phyloP scores from a whole-genome alignment of 441 rosid genomes.

The Corymbia calophylla region DNA sequence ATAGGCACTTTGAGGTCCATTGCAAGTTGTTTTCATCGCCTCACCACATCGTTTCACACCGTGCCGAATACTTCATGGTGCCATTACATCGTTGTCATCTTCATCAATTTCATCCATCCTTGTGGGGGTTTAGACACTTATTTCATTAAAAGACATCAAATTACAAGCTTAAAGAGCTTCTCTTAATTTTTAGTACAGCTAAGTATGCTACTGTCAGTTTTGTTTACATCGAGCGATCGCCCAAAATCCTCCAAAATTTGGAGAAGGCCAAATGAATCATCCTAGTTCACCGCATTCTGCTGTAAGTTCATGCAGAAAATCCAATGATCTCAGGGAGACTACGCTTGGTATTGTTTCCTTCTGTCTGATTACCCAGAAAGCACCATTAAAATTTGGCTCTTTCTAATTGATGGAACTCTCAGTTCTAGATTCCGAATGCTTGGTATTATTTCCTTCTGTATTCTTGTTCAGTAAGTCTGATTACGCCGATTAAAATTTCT shows the following conservation, averaged over 20 bases:
- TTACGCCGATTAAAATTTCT: neutral
- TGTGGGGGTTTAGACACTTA: neutral
- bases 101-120: neutral
- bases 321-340: neutral
- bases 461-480: neutral
- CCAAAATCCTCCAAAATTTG: neutral
- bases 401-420: neutral
- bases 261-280: neutral
- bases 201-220: neutral
- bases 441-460: fast-evolving
- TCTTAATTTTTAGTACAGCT: neutral
- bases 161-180: neutral
- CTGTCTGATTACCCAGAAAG: neutral
- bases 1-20: neutral
- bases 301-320: neutral
- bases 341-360: neutral
- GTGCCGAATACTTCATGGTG: neutral
- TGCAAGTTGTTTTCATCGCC: neutral
- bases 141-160: neutral
- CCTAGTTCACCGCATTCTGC: neutral
- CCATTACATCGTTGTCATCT: neutral
- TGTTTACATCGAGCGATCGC: neutral
- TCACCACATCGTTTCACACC: neutral
- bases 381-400: neutral
- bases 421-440: neutral